A percentile compares a stretch with the other conserved stretches of the same genome.
phyloP scores from a whole-genome alignment of 768 basidiomycete species.

The Clavulina sp. region DNA sequence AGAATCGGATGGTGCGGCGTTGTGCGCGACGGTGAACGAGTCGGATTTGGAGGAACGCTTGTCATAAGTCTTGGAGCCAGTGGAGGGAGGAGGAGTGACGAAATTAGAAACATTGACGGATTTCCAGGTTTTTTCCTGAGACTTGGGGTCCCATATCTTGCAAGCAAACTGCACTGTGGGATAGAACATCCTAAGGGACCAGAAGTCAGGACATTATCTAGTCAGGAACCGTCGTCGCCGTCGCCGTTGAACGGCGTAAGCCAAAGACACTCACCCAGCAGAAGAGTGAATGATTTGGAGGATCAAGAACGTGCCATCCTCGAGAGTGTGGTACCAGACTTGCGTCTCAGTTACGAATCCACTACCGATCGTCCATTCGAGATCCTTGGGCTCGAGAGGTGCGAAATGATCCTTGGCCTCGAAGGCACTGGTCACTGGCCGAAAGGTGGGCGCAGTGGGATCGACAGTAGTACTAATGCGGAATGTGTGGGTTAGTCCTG shows the following conservation, averaged over 20 bases:
- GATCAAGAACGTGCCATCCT: constrained; percentile 64
- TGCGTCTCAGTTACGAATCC: constrained; percentile 90
- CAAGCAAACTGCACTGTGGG: constrained; percentile 89
- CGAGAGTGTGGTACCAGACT: constrained; percentile 62
- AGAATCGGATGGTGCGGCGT: constrained; percentile 36
- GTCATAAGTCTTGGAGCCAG: constrained; percentile 29
- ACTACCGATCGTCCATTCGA: constrained; percentile 62
- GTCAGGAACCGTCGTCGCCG: no score
- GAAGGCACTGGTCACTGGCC: constrained; percentile 53
- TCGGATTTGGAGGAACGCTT: constrained; percentile 77
- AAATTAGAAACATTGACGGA: constrained; percentile 75
- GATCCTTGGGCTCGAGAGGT: constrained; percentile 56
- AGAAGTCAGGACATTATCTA: not conserved
- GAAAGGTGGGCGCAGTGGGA: constrained; percentile 51
- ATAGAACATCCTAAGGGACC: constrained; percentile 60
- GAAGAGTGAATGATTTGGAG: constrained; percentile 78
- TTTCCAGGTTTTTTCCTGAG: constrained; percentile 63
- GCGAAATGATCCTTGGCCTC: constrained; percentile 46
- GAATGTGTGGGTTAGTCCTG: no score
- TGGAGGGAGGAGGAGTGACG: constrained; percentile 46
- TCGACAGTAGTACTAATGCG: constrained; percentile 2
- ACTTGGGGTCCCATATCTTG: constrained; percentile 69
- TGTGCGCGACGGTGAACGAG: constrained; percentile 60
- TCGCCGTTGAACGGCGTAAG: not conserved
- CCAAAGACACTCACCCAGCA: constrained; percentile 47